A percentile compares a stretch with the other conserved stretches of the same genome.
These are phyloP conservation scores for Asterophora parasitica DNA, from an alignment of 768 basidiomycete genomes.

Conservation along the genomic window DNA sequence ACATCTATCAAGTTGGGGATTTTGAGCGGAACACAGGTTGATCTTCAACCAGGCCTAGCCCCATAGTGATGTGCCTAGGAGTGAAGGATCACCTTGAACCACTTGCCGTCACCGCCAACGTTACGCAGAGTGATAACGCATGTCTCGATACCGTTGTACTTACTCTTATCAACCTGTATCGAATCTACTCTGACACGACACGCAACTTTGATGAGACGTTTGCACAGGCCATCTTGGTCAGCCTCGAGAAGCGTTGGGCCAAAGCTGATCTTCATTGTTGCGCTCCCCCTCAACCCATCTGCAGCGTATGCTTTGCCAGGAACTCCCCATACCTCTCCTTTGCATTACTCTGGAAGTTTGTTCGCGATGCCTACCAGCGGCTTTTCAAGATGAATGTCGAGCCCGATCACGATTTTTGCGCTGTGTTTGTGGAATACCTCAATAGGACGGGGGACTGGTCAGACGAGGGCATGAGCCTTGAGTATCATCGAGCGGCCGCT, in stretches of 20 bases:
- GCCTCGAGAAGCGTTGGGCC: constrained; percentile 23
- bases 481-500: no score
- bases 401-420: constrained; percentile 7
- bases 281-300: constrained; percentile 24
- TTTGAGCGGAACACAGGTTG: no score
- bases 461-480: constrained; percentile 12
- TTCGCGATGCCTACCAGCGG: constrained; percentile 7
- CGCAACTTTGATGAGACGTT: constrained; percentile 6
- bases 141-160: constrained; percentile 3
- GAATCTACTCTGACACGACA: not conserved
- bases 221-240: constrained; percentile 3
- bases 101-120: constrained; percentile 7
- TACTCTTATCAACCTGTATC: constrained; percentile 6
- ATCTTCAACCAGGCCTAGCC: no score
- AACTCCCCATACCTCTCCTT: not conserved
- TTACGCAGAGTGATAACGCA: constrained; percentile 4
- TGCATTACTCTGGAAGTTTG: constrained; percentile 7
- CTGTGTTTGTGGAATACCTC: no score
- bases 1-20: no score
- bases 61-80: no score
- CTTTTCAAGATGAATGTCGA: constrained; percentile 1
- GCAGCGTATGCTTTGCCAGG: constrained; percentile 9
- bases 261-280: constrained; percentile 20
- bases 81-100: constrained; percentile 2
- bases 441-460: no score